Base-by-base conservation (phyloP, 1,284 basidiomycete species). In the Tilletia horrida region DNA sequence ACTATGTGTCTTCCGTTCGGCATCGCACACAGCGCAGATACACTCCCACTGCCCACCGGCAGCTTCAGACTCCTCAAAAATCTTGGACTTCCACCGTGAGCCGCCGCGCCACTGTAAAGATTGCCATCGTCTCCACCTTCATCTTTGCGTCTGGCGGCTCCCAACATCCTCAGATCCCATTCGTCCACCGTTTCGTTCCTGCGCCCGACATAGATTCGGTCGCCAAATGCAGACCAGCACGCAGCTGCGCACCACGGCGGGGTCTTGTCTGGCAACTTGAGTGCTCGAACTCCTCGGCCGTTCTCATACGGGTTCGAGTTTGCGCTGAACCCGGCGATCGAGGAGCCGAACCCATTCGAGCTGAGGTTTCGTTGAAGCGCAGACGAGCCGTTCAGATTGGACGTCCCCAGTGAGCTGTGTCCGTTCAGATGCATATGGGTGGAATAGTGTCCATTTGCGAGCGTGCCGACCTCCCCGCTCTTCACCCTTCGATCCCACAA, bases 161-260 rank as follows among this genome's bases (percentile, higher is more conserved):
- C 64, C 1, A 77, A 67, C 71, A 77, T 75, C 7, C 80, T 72
- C 21, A 96, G 88, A 81, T 98, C 96, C 91, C 92, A 98, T 35
- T 97, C 88, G 76, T 97, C 93, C 62, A 98, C 88, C 0, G 89
- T 88, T 31, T 92, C 91, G 78, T 96, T 95, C 66, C 94, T 86
- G 68, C 96, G 86, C 0, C 95, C 95, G 6, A 92, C 93, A 76
- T 92, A 92, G 45, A 99, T 88, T 73, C 93, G 90, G 11, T 86
- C 86, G 11, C 95, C 95, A 72, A 92, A 89, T 2, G 89, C 87
- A 18, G 91, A 92, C 92, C 94, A 98, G 57, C 70, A 68, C 0
- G 76, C 76, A 11, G 67, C 63, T 35, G 94, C 87, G 83, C 93
- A 96, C 94, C 94, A 97, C 0, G 94, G 94, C 25, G 93, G 92